Base-by-base conservation (phyloP, 352 stramenopile species). In the Pythium sukuiense region DNA sequence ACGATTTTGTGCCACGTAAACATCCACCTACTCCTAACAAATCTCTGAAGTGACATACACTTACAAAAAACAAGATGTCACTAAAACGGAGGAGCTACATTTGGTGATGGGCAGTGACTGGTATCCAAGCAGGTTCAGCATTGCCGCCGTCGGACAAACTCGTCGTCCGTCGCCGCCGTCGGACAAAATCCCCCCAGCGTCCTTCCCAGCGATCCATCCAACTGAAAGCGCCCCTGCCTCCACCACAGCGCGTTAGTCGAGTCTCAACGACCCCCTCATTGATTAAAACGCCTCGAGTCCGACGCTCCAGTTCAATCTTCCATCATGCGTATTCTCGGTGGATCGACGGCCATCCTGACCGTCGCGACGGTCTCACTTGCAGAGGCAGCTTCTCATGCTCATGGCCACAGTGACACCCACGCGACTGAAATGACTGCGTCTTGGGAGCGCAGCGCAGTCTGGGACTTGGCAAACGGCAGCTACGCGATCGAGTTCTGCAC, bases 401-500 rank as follows among this genome's bases (percentile, higher is more conserved):
- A 60, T 16, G 33, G 20, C n/a, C 32, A 46, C 32, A 12, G n/a
- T 20, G 32, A 46, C 3, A 33, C 18, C 8, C 13, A 60, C 9
- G 52, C 24, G 16, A 32, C 33, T 11, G 30, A 33, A 8, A n/a
- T 33, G 5, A 7, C 30, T 18, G 20, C 30, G 33, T 26, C 30
- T 3, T 60, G 54, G 54, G 54, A 60, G 35, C n/a, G 32, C 35
- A 30, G 29, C 12, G 37, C 54, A 7, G 41, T 60, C 35, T 60
- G 30, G 24, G 54, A 60, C 6, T 24, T 60, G 18, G 30, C 32
- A 2, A 46, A 32, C 16, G 24, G 20, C 16, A 60, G 35, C 33
- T 60, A 60, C 30, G n/a, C 33, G 54, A 20, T 60, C 11, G 32
- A 60, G 20, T 60, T 60, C n/a, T 60, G 54, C 18, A 60, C 54